phyloP scores from a whole-genome alignment of 2,329 filamentous ascomycete species.

The Zalaria obscura region DNA sequence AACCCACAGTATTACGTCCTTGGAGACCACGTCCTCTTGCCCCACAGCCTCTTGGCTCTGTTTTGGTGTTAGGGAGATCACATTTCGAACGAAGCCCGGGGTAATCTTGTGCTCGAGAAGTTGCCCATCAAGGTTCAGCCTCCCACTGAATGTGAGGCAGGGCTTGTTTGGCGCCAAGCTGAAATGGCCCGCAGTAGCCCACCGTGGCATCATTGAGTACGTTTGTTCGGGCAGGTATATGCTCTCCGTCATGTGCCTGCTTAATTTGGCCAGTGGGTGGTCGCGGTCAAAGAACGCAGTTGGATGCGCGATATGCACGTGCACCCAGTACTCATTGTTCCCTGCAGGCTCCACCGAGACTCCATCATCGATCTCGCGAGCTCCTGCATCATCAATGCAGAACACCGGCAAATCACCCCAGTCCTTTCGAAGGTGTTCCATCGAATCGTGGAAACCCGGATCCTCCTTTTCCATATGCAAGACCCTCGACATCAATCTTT shows the following conservation, averaged over 20 bases:
- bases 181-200: conserved; percentile 35
- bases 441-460: conserved; percentile 34
- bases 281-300: conserved; percentile 52
- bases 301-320: conserved; percentile 67
- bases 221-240: conserved; percentile 43
- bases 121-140: conserved; percentile 35
- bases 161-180: conserved; percentile 40
- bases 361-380: conserved; percentile 65
- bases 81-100: conserved; percentile 40
- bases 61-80: conserved; percentile 37
- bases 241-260: conserved; percentile 42
- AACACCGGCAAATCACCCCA: conserved; percentile 49
- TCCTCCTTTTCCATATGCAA: conserved; percentile 11
- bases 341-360: conserved; percentile 48
- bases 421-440: conserved; percentile 43
- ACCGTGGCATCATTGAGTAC: conserved; percentile 42
- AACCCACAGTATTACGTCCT: conserved; percentile 15
- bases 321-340: conserved; percentile 51
- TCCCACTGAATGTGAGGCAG: conserved; percentile 46
- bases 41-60: conserved; percentile 12
- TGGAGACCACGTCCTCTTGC: conserved; percentile 4
- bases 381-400: conserved; percentile 55
- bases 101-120: conserved; percentile 40
- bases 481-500: conserved; percentile 23
- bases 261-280: conserved; percentile 44